These are phyloP conservation scores for Cryphonectria carpinicola DNA, from an alignment of 2,329 filamentous ascomycete genomes.

Conservation along the genomic window DNA sequence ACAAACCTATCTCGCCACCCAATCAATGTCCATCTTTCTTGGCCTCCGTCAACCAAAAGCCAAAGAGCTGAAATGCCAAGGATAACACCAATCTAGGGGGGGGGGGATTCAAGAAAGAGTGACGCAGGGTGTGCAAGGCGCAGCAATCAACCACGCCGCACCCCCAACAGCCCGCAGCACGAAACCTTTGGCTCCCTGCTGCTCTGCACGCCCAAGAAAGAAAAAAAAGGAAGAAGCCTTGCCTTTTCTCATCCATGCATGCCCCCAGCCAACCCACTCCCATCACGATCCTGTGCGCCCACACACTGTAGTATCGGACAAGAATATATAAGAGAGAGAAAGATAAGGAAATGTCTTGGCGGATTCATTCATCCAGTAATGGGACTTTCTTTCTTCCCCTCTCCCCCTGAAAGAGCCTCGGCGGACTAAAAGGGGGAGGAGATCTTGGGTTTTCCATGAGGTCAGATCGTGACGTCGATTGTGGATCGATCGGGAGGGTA, in stretches of 20 bases:
- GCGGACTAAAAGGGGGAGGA: background rate
- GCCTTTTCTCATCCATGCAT: background rate
- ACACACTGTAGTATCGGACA: background rate
- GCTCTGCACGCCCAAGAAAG: no score
- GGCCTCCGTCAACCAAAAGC: background rate
- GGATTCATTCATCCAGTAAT: background rate
- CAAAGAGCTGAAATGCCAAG: background rate
- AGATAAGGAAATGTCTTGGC: background rate
- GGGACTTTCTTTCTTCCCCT: background rate
- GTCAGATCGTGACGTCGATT: conserved; percentile 1
- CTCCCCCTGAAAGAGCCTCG: background rate
- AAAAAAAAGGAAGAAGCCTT: no score
- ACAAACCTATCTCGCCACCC: no score
- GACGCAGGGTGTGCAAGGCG: background rate
- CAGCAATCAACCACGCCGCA: background rate
- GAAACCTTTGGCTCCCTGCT: background rate
- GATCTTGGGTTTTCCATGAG: background rate
- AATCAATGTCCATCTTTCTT: no score
- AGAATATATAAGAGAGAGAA: background rate
- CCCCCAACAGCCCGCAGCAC: no score
- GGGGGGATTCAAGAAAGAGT: background rate
- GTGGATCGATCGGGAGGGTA: background rate
- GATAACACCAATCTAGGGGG: no score
- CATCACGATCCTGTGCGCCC: background rate
- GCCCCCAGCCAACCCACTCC: no score